Evolutionary conservation across 192 early-diverging fungal genomes (phyloP).

Genomic region (Coemansia biformis): DNA sequence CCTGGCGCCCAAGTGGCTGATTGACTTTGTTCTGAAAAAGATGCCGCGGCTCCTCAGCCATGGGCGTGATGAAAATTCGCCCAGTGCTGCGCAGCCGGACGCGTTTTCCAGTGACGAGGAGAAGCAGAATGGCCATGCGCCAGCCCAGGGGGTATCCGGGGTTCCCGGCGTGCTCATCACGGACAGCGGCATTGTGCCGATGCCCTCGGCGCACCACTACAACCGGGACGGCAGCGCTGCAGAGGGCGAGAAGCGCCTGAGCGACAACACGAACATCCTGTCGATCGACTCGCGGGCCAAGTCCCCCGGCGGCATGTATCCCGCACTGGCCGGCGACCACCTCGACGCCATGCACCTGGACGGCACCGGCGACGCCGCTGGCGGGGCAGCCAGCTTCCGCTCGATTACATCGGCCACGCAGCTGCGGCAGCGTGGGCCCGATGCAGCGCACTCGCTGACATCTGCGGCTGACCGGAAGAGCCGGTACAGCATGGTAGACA

Average conservation of each 20-base stretch:
- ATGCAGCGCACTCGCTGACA: background rate
- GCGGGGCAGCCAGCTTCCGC: conserved; percentile 27
- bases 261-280: conserved; percentile 31
- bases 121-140: too few relatives aligned
- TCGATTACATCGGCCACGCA: conserved; percentile 32
- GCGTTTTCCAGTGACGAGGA: conserved; percentile 4
- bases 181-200: conserved; percentile 7
- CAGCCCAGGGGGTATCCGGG: too few relatives aligned
- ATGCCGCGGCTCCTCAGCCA: conserved; percentile 31
- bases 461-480: conserved; percentile 11
- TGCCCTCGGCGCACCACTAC: conserved; percentile 40
- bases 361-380: conserved; percentile 1
- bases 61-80: background rate
- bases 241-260: conserved; percentile 3
- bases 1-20: conserved; percentile 27
- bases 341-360: background rate
- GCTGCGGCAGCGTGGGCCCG: conserved; percentile 30
- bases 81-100: background rate
- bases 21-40: conserved; percentile 38
- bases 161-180: too few relatives aligned
- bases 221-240: background rate
- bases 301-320: too few relatives aligned
- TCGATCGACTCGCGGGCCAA: conserved; percentile 23
- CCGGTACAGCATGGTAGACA: conserved; percentile 21
- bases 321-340: too few relatives aligned